Evolutionary conservation across 2,329 filamentous ascomycete species (phyloP).

Genomic region (Sporothrix inflata): DNA sequence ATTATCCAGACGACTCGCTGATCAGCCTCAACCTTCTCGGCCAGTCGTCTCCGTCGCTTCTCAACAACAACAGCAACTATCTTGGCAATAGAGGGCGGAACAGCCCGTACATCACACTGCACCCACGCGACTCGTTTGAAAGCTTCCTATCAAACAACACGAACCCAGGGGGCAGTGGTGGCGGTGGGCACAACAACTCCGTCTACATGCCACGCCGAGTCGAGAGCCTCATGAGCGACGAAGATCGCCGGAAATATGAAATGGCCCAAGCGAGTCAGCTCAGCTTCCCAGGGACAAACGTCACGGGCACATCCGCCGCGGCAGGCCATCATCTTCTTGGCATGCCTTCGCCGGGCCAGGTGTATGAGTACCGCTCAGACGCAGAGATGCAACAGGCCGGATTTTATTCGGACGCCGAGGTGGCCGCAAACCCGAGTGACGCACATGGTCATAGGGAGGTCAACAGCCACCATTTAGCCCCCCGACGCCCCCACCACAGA

Average conservation of each 20-base stretch:
- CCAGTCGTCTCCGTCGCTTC: constrained; percentile 33
- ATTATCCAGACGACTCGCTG: constrained; percentile 68
- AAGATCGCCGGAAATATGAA: constrained; percentile 74
- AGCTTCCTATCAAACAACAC: constrained; percentile 64
- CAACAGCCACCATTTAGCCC: background rate
- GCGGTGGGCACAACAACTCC: constrained; percentile 48
- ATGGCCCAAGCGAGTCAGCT: constrained; percentile 64
- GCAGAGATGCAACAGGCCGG: constrained; percentile 47
- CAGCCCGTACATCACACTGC: constrained; percentile 49
- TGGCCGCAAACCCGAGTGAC: constrained; percentile 19
- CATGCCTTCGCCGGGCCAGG: constrained; percentile 48
- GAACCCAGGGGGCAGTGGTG: constrained; percentile 35
- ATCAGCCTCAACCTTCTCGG: constrained; percentile 53
- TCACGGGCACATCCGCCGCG: constrained; percentile 29
- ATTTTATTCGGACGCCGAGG: constrained; percentile 46
- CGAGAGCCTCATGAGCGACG: constrained; percentile 76
- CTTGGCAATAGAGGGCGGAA: background rate
- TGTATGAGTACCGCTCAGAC: constrained; percentile 54
- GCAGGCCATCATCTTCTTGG: constrained; percentile 37
- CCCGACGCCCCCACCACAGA: constrained; percentile 33
- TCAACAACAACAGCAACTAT: constrained; percentile 40
- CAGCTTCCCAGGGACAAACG: constrained; percentile 41
- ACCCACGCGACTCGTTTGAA: constrained; percentile 67
- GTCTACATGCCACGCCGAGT: constrained; percentile 69
- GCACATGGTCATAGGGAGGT: background rate